Conservation (phyloP, 805 yeast species). For the Kluyveromyces siamensis region DNA sequence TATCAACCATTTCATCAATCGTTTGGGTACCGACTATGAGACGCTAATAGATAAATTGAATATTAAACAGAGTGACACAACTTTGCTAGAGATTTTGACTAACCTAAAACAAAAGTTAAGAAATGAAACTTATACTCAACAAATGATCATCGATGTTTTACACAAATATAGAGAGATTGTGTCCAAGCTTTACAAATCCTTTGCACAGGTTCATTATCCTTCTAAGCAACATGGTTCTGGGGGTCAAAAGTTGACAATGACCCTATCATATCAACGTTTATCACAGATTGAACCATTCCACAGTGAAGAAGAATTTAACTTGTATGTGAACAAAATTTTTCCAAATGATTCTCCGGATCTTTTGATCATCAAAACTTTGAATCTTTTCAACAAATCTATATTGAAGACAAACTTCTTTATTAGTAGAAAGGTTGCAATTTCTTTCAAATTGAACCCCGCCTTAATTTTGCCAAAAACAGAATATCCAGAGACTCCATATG, state of each 20-base stretch:
- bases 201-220: constrained; percentile 84
- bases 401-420: constrained; percentile 91
- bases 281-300: constrained; percentile 68
- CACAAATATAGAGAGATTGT: constrained; percentile 61
- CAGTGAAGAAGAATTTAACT: constrained; percentile 65
- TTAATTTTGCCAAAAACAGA: constrained; percentile 71
- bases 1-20: constrained; percentile 87
- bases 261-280: constrained; percentile 80
- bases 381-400: constrained; percentile 75
- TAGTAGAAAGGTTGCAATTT: constrained; percentile 89
- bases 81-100: constrained; percentile 53
- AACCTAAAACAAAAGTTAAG: constrained; percentile 82
- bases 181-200: constrained; percentile 77
- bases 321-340: constrained; percentile 55
- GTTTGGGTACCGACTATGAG: constrained; percentile 84
- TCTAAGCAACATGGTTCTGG: constrained; percentile 32
- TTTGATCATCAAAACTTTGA: constrained; percentile 72
- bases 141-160: constrained; percentile 70
- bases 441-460: constrained; percentile 82
- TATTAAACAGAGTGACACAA: constrained; percentile 52
- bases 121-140: constrained; percentile 86
- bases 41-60: constrained; percentile 59
- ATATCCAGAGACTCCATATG: constrained; percentile 88
- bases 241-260: constrained; percentile 30
- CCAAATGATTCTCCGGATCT: constrained; percentile 71